Base-by-base conservation (phyloP, 78 protist species). In the slime mould (Dictyostelium discoideum) region DNA sequence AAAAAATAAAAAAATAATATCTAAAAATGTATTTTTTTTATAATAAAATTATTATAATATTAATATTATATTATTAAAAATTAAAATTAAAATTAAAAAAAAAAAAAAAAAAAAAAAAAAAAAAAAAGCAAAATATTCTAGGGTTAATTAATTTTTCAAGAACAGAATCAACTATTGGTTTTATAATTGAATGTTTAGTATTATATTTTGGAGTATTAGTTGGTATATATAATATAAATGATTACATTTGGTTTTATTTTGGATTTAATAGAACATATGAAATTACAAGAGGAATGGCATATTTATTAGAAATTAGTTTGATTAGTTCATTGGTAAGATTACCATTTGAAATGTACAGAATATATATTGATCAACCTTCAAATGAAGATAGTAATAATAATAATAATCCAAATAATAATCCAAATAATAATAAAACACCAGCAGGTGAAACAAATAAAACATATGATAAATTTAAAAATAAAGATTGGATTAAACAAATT, bases 141-240 rank as follows among this genome's bases (percentile, higher is more conserved):
- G 94, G 94, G 50, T 82, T 89, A 63, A 60, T 89, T 22, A 89
- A 89, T 50, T 89, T 89, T 48, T 82, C 89, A 29, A 80, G 94
- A 89, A 89, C 87, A 13, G 94, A 89, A 85, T 89, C 94, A 9
- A 89, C 94, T 0, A 89, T 89, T 89, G 94, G 94, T 16, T 89
- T 89, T 82, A 89, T 89, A 42, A 40, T 89, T 57, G 94, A 89
- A 72, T 89, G 94, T 73, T 82, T 81, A 14, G 85, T 89, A 26
- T 69, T 89, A 37, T 14, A 82, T 16, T 82, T 82, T 69, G 94
- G 94, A 6, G 60, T 89, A 10, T 37, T 89, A 3, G 65, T 48
- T 13, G 20, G 57, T 46, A 10, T 89, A 2, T 89, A 89, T 50
- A n/a, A 72, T 82, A 39, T 29, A 16, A 89, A 89, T 72, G 65